These are phyloP conservation scores for Penicillium sp. DNA, from an alignment of 2,329 filamentous ascomycete genomes.

Conservation along the genomic window DNA sequence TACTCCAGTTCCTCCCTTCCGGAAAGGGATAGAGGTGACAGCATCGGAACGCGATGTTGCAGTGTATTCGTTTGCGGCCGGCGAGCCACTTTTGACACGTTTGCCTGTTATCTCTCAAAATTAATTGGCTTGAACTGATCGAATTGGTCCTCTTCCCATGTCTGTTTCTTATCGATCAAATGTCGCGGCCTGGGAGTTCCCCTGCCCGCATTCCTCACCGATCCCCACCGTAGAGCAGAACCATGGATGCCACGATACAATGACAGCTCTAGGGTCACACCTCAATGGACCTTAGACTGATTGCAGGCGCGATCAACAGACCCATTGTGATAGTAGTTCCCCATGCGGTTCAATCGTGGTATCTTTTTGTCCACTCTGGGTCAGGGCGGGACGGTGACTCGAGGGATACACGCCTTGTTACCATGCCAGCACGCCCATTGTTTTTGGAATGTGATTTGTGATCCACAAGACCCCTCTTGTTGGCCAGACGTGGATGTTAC, in stretches of 20 bases:
- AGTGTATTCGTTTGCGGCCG: constrained; percentile 5
- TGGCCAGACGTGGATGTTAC: neutral
- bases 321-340: neutral
- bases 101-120: neutral
- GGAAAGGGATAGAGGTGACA: constrained; percentile 6
- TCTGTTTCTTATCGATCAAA: neutral
- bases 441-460: constrained; percentile 21
- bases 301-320: neutral
- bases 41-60: constrained; percentile 13
- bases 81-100: neutral
- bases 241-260: constrained; percentile 17
- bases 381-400: constrained; percentile 13
- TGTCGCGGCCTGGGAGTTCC: constrained; percentile 14
- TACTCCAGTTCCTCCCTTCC: neutral
- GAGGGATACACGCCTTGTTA: constrained; percentile 23
- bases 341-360: constrained; percentile 8
- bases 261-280: constrained; percentile 16
- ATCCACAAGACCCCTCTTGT: constrained; percentile 10
- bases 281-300: neutral
- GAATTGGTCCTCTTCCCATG: neutral
- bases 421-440: constrained; percentile 24
- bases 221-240: constrained; percentile 15
- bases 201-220: constrained; percentile 17
- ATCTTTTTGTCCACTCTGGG: constrained; percentile 1
- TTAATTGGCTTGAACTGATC: neutral